These are phyloP conservation scores for Venturia oleaginea DNA, from an alignment of 2,329 filamentous ascomycete genomes.

Conservation along the genomic window DNA sequence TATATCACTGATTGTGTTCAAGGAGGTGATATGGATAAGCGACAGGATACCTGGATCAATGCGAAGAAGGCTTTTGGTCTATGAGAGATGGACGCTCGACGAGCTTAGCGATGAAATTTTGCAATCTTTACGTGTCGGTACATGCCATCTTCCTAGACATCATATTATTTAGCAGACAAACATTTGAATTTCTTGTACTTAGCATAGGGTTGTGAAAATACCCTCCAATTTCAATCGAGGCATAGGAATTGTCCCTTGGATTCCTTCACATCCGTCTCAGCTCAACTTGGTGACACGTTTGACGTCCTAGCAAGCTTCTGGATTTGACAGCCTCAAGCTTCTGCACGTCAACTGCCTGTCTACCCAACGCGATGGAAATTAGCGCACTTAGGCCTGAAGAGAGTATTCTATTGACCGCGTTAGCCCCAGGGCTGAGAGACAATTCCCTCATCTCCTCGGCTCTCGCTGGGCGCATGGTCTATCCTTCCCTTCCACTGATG, in stretches of 20 bases:
- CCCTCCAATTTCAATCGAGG: background rate
- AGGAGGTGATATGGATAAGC: slow-evolving; percentile 37
- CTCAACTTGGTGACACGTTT: background rate
- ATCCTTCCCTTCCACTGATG: background rate
- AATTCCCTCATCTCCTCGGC: slow-evolving; percentile 1
- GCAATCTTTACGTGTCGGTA: background rate
- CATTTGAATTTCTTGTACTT: background rate
- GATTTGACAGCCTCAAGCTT: background rate
- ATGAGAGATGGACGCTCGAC: background rate
- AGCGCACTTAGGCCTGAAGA: background rate
- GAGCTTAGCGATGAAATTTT: background rate
- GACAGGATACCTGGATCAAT: slow-evolving; percentile 41
- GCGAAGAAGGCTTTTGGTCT: slow-evolving; percentile 28
- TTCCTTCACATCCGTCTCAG: background rate
- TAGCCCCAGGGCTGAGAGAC: background rate
- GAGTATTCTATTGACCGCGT: background rate
- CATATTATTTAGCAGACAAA: background rate
- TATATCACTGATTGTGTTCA: slow-evolving; percentile 49
- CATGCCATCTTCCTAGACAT: background rate
- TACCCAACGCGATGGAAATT: background rate
- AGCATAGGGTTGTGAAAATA: background rate
- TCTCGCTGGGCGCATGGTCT: background rate
- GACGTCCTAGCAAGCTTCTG: background rate
- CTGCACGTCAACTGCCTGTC: background rate
- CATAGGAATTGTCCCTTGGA: background rate